These are phyloP conservation scores for Pseudocercospora fuligena DNA, from an alignment of 2,329 filamentous ascomycete species.

Conservation along the genomic window DNA sequence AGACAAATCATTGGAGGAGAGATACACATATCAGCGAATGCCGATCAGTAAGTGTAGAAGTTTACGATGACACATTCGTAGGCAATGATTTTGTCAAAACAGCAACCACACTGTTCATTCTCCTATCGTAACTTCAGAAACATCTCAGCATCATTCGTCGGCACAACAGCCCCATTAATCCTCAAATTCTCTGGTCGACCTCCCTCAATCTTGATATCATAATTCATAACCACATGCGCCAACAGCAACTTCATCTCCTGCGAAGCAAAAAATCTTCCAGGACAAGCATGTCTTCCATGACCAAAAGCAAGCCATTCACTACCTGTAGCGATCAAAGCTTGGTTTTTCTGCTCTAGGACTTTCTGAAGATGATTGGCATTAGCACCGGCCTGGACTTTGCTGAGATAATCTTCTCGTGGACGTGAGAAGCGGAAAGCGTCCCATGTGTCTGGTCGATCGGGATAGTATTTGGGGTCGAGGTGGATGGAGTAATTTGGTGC, in stretches of 20 bases:
- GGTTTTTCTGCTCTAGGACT: conserved; percentile 21
- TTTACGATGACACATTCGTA: no score
- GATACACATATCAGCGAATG: no score
- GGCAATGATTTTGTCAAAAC: no score
- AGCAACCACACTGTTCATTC: not conserved
- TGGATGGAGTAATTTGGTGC: conserved; percentile 32
- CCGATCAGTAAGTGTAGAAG: no score
- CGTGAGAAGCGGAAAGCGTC: conserved; percentile 36
- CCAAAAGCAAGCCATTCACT: conserved; percentile 27
- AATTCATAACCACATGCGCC: conserved; percentile 48
- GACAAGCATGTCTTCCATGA: conserved; percentile 31
- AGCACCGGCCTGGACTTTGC: conserved; percentile 8
- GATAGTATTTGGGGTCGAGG: conserved; percentile 33
- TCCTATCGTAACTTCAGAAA: conserved; percentile 17
- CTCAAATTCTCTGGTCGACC: conserved; percentile 24
- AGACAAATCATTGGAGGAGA: no score
- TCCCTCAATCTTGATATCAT: conserved; percentile 40
- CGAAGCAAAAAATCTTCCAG: conserved; percentile 51
- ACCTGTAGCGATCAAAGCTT: conserved; percentile 17
- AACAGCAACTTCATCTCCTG: conserved; percentile 55
- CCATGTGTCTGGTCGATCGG: conserved; percentile 27
- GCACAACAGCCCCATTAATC: conserved; percentile 23
- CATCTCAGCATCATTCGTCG: conserved; percentile 21
- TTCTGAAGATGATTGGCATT: conserved; percentile 13
- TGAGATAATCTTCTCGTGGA: conserved; percentile 20